These are phyloP conservation scores for Hibiscus syriacus DNA, from an alignment of 345 rosid species.

Conservation along the genomic window DNA sequence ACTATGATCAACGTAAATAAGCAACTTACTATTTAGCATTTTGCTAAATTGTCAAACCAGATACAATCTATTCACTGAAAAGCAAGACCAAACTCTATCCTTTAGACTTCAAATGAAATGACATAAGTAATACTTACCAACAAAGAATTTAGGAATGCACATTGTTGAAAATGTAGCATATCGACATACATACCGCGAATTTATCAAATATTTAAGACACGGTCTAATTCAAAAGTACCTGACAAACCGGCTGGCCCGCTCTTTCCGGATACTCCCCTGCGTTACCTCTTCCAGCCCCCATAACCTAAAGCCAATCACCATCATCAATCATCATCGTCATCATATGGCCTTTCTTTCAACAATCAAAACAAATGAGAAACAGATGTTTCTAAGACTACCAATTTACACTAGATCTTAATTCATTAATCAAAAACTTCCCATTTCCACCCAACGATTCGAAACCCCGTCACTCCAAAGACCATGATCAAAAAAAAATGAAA, in stretches of 20 bases:
- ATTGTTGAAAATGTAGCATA: constrained; percentile 8
- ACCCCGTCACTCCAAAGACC: constrained; percentile 20
- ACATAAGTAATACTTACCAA: neutral
- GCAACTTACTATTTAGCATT: neutral
- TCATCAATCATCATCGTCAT: neutral
- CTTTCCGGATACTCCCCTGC: constrained; percentile 72
- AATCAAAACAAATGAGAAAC: constrained; percentile 18
- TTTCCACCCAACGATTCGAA: constrained; percentile 3
- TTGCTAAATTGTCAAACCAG: neutral
- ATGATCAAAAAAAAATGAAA: constrained; percentile 19
- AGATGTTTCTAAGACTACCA: neutral
- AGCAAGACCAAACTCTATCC: neutral
- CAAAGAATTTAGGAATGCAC: constrained; percentile 11
- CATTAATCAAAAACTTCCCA: constrained; percentile 6
- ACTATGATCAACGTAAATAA: neutral
- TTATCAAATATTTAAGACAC: no score
- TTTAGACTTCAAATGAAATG: neutral
- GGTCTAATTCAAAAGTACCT: constrained; percentile 53
- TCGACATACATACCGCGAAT: neutral
- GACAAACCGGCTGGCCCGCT: constrained; percentile 67
- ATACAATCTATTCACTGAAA: neutral
- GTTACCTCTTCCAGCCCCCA: constrained; percentile 44
- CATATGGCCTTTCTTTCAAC: constrained; percentile 3
- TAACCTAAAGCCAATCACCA: constrained; percentile 34
- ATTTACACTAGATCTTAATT: constrained; percentile 12